Evolutionary conservation across 306 rosid species (phyloP).

Genomic region (Astragalus membranaceus): DNA sequence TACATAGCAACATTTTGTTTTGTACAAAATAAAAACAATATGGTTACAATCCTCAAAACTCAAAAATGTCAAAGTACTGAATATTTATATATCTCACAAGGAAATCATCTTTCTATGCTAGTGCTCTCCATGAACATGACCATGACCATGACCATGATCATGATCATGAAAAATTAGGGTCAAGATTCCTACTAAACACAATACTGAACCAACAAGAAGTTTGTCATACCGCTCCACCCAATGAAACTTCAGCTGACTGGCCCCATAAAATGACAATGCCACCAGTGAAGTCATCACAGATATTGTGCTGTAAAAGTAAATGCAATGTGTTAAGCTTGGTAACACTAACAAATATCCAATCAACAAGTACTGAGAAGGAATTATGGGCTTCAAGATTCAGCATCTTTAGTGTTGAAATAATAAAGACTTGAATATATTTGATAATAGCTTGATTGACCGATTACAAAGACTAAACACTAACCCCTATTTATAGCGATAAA

Average conservation of each 20-base stretch:
- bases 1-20: neutral
- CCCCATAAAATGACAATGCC: slow-evolving; percentile 92
- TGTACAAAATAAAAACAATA: slow-evolving; percentile 14
- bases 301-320: slow-evolving; percentile 80
- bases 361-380: neutral
- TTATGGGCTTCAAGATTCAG: neutral
- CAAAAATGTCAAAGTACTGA: slow-evolving; percentile 13
- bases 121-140: slow-evolving; percentile 44
- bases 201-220: slow-evolving; percentile 85
- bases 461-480: too few relatives aligned
- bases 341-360: slow-evolving; percentile 1
- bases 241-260: slow-evolving; percentile 93
- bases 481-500: too few relatives aligned
- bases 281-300: slow-evolving; percentile 96
- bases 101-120: slow-evolving; percentile 62
- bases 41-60: neutral
- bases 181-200: slow-evolving; percentile 79
- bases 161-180: slow-evolving; percentile 74
- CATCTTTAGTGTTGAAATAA: neutral
- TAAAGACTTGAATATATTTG: too few relatives aligned
- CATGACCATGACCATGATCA: slow-evolving; percentile 30
- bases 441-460: too few relatives aligned
- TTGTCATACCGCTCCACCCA: slow-evolving; percentile 98
- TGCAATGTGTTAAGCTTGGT: slow-evolving; percentile 16
- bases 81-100: slow-evolving; percentile 30